Base-by-base conservation (phyloP, 495 filamentous ascomycete genomes). In the Lindgomyces ingoldianus region DNA sequence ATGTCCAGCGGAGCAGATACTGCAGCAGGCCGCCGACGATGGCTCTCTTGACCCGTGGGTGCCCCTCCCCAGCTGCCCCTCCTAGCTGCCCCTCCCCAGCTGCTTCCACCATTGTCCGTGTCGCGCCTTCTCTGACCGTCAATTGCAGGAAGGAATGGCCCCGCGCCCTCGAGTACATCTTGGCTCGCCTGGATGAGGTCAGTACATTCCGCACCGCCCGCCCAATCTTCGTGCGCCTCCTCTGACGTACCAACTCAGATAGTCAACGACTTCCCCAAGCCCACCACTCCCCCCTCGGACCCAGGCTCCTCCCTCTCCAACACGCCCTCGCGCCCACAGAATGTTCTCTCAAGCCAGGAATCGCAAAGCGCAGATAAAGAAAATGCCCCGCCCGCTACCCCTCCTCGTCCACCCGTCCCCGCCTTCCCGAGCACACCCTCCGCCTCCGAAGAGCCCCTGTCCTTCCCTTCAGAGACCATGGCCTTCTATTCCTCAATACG, bases 1-100 rank as follows among this genome's bases (percentile, higher is more conserved):
- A 45, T 33, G 44, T 27, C 14, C 42, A 12, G 44, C 45, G 24
- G 21, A 25, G 70, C 83, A 83, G 72, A 76, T 88, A 65, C 78
- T 94, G 47, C 78, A 80, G 67, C 75, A 72, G 65, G 81, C 84
- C 74, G 87, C 88, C 66, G 78, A 81, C 65, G 87, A 88, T 74
- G 86, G 85, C 44, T 75, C 80, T 24, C 85, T 93, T 74, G 85
- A 90, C 65, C 80, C 83, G 90, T 92, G 83, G 75, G 80, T 73
- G 39, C 58, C 47, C 55, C 49, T 44, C 47, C 42, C n/a, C n/a
- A n/a, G n/a, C n/a, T n/a, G n/a, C n/a, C n/a, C n/a, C n/a, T n/a
- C n/a, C n/a, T n/a, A n/a, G n/a, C n/a, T n/a, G n/a, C n/a, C n/a
- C n/a, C n/a, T n/a, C n/a, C n/a, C n/a, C 3, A 39, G 14, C 14